Percentiles rank a stretch among this genome's conserved stretches.
Evolutionary conservation across 148 eudicot genomes (phyloP).

Genomic region (Fallopia convolvulus): DNA sequence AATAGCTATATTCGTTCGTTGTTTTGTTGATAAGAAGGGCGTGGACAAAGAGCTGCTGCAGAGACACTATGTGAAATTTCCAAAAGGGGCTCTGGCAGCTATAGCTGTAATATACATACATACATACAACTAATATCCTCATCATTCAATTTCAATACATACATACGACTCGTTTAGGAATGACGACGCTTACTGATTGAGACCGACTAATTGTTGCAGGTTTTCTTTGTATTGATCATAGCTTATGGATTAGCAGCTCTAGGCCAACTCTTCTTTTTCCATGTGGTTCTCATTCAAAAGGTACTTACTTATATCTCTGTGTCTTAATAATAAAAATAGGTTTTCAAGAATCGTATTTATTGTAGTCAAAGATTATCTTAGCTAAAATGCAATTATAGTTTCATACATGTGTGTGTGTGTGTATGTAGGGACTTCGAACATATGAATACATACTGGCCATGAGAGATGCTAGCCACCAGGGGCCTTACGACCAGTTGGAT

Average conservation of each 20-base stretch:
- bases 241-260: constrained; percentile 80
- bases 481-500: constrained; percentile 35
- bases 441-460: constrained; percentile 92
- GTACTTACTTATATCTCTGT: constrained; percentile 23
- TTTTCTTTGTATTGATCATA: constrained; percentile 50
- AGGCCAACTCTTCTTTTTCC: constrained; percentile 95
- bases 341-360: not conserved
- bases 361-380: not conserved
- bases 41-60: constrained; percentile 43
- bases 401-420: not conserved
- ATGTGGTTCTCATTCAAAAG: constrained; percentile 83
- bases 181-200: not conserved
- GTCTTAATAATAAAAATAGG: not conserved
- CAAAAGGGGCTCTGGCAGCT: constrained; percentile 66
- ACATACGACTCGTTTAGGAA: not conserved
- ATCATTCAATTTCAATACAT: too few species aligned
- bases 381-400: not conserved
- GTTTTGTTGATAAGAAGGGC: constrained; percentile 67
- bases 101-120: constrained; percentile 42
- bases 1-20: constrained; percentile 64
- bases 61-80: constrained; percentile 41
- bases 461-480: constrained; percentile 66
- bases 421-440: constrained; percentile 82
- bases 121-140: not conserved
- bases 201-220: constrained; percentile 30